Base-by-base conservation (phyloP, 305 asterid species). In the Caryopteris hybrid region DNA sequence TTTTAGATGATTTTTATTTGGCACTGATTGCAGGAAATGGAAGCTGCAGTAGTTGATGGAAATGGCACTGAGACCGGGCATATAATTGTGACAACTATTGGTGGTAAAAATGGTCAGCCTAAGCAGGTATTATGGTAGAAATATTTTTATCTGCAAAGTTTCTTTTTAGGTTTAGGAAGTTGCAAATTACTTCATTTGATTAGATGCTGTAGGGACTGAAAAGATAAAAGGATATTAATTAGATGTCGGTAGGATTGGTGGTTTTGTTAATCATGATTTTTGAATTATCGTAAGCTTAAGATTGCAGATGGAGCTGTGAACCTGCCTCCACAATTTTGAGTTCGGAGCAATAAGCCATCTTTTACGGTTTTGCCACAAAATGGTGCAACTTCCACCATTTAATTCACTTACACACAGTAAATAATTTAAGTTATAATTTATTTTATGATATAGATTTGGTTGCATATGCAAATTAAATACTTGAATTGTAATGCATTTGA, bases 51-150 rank as follows among this genome's bases (percentile, higher is more conserved):
- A 53, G 95, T 91, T 33, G 95, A 88, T 79, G 97, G 96, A 66
- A 88, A 88, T 72, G 97, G 97, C 86, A n/a, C n/a, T n/a, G n/a
- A n/a, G n/a, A n/a, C n/a, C n/a, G n/a, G n/a, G n/a, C n/a, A n/a
- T n/a, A n/a, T 88, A 39, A 91, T 91, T 75, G 96, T 86, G 62
- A 91, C 97, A 8, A 88, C 96, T 50, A 88, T 91, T 72, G 97
- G 95, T 57, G 95, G 96, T 27, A 88, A 83, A 84, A 88, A 91
- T 80, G 92, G 89, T 46, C 95, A 86, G 70, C 95, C 95, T 50
- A 90, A 88, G 84, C 92, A 90, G 97, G 97, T 90, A 80, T 45
- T 25, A 7, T 56, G 53, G 43, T n/a, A n/a, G 17, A 11, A n/a
- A 39, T 14, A 6, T 8, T 23, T 29, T 17, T 13, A 2, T 50